These are phyloP conservation scores for Arachnomyces sp. DNA, from an alignment of 2,329 filamentous ascomycete genomes.

Conservation along the genomic window DNA sequence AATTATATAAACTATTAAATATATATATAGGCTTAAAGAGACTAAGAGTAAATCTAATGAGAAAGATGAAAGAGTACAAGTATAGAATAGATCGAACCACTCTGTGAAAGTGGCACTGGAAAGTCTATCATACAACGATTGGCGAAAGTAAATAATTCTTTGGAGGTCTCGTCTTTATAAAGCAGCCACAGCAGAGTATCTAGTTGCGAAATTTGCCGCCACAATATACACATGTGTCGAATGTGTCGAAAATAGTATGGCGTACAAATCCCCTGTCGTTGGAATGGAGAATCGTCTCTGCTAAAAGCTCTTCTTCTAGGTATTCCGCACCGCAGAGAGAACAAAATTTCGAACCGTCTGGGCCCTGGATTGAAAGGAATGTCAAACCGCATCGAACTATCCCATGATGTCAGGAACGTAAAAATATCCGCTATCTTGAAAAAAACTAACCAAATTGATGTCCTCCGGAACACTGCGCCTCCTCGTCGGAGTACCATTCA, in stretches of 20 bases:
- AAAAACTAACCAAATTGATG: slow-evolving; percentile 43
- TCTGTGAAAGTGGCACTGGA: too few species aligned
- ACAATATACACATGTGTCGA: slow-evolving; percentile 14
- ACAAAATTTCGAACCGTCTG: slow-evolving; percentile 47
- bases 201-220: slow-evolving; percentile 9
- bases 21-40: too few species aligned
- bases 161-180: too few species aligned
- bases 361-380: slow-evolving; percentile 49
- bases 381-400: slow-evolving; percentile 47
- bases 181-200: too few species aligned
- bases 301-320: slow-evolving; percentile 36
- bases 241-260: slow-evolving; percentile 5
- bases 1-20: too few species aligned
- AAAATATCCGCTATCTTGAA: background rate
- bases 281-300: slow-evolving; percentile 7
- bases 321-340: slow-evolving; percentile 45
- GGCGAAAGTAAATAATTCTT: too few species aligned
- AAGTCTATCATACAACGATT: too few species aligned
- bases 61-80: too few species aligned
- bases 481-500: slow-evolving; percentile 39
- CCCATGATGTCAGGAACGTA: slow-evolving; percentile 6
- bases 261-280: slow-evolving; percentile 1
- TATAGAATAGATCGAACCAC: too few species aligned
- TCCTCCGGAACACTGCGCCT: slow-evolving; percentile 43
- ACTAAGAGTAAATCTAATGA: too few species aligned